phyloP scores from a whole-genome alignment of 768 basidiomycete species.

The Collybia sp. region DNA sequence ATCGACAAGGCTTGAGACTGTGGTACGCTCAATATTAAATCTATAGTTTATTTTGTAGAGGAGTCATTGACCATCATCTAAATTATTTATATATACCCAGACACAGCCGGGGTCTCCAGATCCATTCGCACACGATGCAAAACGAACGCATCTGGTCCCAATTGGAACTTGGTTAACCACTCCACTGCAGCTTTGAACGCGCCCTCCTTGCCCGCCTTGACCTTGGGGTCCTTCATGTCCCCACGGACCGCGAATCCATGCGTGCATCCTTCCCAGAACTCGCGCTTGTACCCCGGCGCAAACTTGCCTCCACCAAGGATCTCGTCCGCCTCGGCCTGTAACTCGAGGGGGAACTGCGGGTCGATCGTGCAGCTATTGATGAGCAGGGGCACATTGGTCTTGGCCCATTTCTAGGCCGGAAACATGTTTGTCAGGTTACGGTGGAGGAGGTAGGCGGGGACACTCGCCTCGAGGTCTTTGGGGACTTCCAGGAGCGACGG shows the following conservation, averaged over 20 bases:
- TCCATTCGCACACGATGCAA: too few relatives aligned
- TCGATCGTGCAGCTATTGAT: conserved; percentile 64
- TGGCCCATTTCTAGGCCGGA: conserved; percentile 38
- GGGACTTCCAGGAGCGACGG: conserved; percentile 25
- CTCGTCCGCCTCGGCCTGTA: conserved; percentile 40
- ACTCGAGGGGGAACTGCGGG: conserved; percentile 40
- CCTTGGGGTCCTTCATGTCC: conserved; percentile 31
- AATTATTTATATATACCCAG: too few relatives aligned
- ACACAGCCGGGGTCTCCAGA: too few relatives aligned
- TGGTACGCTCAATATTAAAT: too few relatives aligned
- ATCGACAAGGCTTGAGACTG: too few relatives aligned
- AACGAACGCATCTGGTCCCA: too few relatives aligned
- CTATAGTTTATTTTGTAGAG: too few relatives aligned
- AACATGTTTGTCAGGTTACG: not conserved
- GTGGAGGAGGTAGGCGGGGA: not conserved
- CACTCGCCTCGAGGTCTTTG: conserved; percentile 19
- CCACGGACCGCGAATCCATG: conserved; percentile 42
- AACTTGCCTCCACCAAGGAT: conserved; percentile 44
- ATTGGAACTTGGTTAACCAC: too few relatives aligned
- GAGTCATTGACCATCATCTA: too few relatives aligned
- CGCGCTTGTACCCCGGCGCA: conserved; percentile 43
- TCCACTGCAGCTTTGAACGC: conserved; percentile 45
- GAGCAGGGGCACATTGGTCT: conserved; percentile 50
- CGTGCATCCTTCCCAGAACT: conserved; percentile 22
- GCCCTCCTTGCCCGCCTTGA: conserved; percentile 53